Evolutionary conservation across 495 filamentous ascomycete genomes (phyloP), one percentile per base, ranked within the genome.

Genomic region (Penicillium canescens): DNA sequence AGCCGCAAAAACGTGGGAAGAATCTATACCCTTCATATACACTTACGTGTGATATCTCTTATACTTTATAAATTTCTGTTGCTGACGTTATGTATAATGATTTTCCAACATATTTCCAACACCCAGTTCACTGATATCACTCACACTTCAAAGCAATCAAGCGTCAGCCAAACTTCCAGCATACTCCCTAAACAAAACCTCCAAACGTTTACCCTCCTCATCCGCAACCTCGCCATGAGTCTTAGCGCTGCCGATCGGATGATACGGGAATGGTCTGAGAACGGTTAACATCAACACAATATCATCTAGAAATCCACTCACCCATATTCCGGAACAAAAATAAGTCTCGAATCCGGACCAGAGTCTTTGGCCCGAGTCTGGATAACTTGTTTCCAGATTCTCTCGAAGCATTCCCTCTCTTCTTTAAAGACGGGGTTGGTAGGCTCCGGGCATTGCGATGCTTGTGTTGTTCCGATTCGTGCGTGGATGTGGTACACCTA

Each of bases 321-420:
- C 63, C 66, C 66, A 42, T 69, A 69, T 56, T 69, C 66, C 11
- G 66, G 66, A 6, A 69, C 66, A 33, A 61, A 67, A 4, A 56
- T 61, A 13, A 69, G 56, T 2, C 23, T 51, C 2, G 38, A 16
- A n/a, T 60, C 23, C 1, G 59, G 13, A n/a, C 57, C 21, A 45
- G 28, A 31, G 28, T 39, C 49, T 7, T 45, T 47, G 20, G 28
- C 55, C 39, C 9, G 36, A 48, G n/a, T 21, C 23, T 34, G 42
- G 13, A 69, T 46, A 26, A 67, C 55, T 8, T 54, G 45, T 11
- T 42, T 54, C 66, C 66, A 69, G 3, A 60, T 26, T 13, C 52
- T 57, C 35, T 69, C 63, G 37, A 69, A 62, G 20, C 58, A 69
- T 5, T 50, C n/a, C 42, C 59, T 50, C 39, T 69, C 66, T 31